Evolutionary conservation across 164 flowering plant species (phyloP).

Genomic region (Stephania yunnanensis): DNA sequence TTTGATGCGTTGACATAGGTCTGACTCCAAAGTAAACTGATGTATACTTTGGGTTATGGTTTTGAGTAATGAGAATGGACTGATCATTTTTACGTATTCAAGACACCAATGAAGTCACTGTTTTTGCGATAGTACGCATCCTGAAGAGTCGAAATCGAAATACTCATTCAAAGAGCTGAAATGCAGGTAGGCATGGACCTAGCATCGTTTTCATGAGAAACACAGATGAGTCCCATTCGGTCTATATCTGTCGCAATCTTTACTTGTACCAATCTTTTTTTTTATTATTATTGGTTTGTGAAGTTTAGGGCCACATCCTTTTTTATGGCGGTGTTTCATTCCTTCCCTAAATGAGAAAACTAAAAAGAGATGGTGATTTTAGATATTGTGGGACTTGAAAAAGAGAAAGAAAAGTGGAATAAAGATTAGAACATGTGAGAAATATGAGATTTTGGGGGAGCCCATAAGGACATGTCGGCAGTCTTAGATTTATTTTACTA

Average conservation of each 20-base stretch:
- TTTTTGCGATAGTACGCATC: too few relatives aligned
- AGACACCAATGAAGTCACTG: too few relatives aligned
- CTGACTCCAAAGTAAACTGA: too few relatives aligned
- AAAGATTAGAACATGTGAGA: neutral
- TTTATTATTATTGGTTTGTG: neutral
- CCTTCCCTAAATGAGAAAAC: neutral
- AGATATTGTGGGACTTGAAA: neutral
- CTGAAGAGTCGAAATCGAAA: too few relatives aligned
- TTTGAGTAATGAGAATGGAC: too few relatives aligned
- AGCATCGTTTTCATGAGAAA: neutral
- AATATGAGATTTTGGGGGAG: neutral
- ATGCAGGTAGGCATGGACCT: neutral
- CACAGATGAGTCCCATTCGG: too few relatives aligned
- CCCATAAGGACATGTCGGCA: neutral
- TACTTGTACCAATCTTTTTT: neutral
- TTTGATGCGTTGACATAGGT: too few relatives aligned
- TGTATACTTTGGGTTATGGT: too few relatives aligned
- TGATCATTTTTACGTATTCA: too few relatives aligned
- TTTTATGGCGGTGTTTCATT: neutral
- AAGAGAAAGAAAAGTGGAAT: neutral
- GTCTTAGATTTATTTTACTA: neutral
- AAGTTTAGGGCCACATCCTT: neutral
- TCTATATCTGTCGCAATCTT: neutral
- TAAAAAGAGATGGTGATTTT: neutral
- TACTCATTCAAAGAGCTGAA: neutral